Percentiles rank a stretch among this genome's conserved stretches.
Conservation (phyloP, 768 basidiomycete genomes). For the Cystoderma amianthinum region DNA sequence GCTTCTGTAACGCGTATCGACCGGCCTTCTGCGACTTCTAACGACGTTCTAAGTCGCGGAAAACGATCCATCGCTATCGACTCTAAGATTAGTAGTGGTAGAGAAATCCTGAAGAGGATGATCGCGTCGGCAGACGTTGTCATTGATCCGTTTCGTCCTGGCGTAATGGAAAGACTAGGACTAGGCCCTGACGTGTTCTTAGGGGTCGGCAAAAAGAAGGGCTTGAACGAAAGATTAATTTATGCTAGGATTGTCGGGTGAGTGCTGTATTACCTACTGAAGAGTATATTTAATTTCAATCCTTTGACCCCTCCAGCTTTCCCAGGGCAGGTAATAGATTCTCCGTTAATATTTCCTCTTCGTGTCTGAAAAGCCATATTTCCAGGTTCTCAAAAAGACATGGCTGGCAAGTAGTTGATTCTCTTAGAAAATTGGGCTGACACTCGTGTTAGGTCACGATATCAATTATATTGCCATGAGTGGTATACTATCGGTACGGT, state of each 20-base stretch:
- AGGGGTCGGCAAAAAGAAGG: slow-evolving; percentile 32
- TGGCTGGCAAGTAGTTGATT: slow-evolving; percentile 52
- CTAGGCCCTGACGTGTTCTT: slow-evolving; percentile 74
- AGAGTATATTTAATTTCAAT: slow-evolving; percentile 1
- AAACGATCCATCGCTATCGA: slow-evolving; percentile 74
- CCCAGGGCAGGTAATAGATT: slow-evolving; percentile 43
- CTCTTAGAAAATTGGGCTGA: slow-evolving; percentile 1
- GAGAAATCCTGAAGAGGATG: slow-evolving; percentile 47
- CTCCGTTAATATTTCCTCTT: neutral
- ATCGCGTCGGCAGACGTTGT: slow-evolving; percentile 68
- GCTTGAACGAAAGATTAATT: slow-evolving; percentile 56
- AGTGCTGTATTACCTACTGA: slow-evolving; percentile 17
- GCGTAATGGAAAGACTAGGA: slow-evolving; percentile 72
- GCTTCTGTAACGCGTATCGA: slow-evolving; percentile 75
- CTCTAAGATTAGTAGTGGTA: slow-evolving; percentile 54
- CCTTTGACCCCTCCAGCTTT: slow-evolving; percentile 27
- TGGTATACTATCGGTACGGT: slow-evolving; percentile 58
- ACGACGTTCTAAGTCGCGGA: slow-evolving; percentile 57
- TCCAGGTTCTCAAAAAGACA: slow-evolving; percentile 60
- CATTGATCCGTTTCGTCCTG: slow-evolving; percentile 81
- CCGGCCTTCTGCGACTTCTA: slow-evolving; percentile 35
- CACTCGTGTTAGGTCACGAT: slow-evolving; percentile 54
- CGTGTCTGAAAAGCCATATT: neutral
- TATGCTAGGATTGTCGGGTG: slow-evolving; percentile 77
- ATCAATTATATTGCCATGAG: slow-evolving; percentile 81